Base-by-base conservation (phyloP, 345 rosid genomes). In the Melaleuca quinquenervia region DNA sequence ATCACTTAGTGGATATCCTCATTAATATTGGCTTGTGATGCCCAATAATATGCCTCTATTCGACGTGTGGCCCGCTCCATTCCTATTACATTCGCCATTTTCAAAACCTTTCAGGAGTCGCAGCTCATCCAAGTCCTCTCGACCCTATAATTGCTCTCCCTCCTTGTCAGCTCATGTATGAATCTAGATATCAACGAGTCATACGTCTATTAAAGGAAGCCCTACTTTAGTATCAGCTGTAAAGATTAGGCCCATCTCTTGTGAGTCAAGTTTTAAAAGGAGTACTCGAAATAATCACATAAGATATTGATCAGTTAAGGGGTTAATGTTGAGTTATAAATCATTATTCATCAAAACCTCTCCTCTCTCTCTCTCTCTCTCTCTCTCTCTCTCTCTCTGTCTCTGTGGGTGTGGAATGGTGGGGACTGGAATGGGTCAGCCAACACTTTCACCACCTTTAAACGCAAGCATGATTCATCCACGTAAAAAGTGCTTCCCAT, bases 381-480 rank as follows among this genome's bases (percentile, higher is more conserved):
- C 41, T 41, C 41, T 41, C 32, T 58, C 70, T 75, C 20, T 85
- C 41, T 41, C 41, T 41, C 32, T 58, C 70, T 75, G 20, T 85
- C 82, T 84, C 12, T 8, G 18, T 70, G 26, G 78, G 24, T 8
- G 18, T 70, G 26, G 78, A 6, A 70, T 8, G 26, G 78, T 70
- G 87, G 89, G 90, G 91, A 86, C 52, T 56, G 88, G 83, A 85
- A 80, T 55, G 87, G 90, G 86, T 75, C 86, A 76, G 78, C 74
- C 84, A n/a, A 49, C 52, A 58, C 85, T 82, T 87, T 88, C 89
- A 12, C 88, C 24, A 78, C 80, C 87, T 90, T 89, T 84, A 90
- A 90, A 89, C 91, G 91, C 90, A 88, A 90, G 86, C 90, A 83
- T 89, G 90, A 90, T 92, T 87, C 84, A 27, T 12, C 41, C 64